phyloP scores from a whole-genome alignment of 805 yeast species.

The Nematodospora valgi region DNA sequence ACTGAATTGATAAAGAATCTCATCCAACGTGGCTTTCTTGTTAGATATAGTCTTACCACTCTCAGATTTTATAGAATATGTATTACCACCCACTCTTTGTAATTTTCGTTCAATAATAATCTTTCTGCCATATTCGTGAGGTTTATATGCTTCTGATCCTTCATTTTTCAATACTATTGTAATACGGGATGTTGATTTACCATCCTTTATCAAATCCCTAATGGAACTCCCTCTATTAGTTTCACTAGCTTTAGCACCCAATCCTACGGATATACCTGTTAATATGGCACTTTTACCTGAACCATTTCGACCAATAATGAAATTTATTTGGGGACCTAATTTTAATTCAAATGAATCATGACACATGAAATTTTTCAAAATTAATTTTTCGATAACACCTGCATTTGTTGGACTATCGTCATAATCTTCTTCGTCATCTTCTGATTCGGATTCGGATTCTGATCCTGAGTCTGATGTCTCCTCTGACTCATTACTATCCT shows the following conservation, averaged over 20 bases:
- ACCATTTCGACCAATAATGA: slow-evolving; percentile 88
- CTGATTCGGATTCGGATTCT: slow-evolving; percentile 8
- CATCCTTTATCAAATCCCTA: slow-evolving; percentile 72
- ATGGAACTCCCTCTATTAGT: slow-evolving; percentile 81
- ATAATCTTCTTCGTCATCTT: slow-evolving; percentile 4
- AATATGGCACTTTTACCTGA: slow-evolving; percentile 87
- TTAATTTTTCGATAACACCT: slow-evolving; percentile 66
- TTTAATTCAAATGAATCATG: slow-evolving; percentile 75
- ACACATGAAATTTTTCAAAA: slow-evolving; percentile 80
- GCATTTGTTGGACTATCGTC: slow-evolving; percentile 37
- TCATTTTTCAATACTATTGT: slow-evolving; percentile 61
- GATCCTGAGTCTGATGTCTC: slow-evolving; percentile 1
- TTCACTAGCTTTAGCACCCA: slow-evolving; percentile 84
- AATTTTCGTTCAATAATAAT: slow-evolving; percentile 71
- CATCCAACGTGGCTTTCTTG: slow-evolving; percentile 63
- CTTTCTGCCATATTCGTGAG: slow-evolving; percentile 61
- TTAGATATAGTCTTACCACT: slow-evolving; percentile 51
- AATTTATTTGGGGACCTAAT: slow-evolving; percentile 77
- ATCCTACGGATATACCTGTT: slow-evolving; percentile 81
- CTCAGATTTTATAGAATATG: slow-evolving; percentile 55
- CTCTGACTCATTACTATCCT: slow-evolving; percentile 4
- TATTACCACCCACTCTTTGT: slow-evolving; percentile 41
- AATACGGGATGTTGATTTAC: slow-evolving; percentile 65
- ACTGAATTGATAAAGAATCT: slow-evolving; percentile 65
- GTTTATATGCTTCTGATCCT: slow-evolving; percentile 63